Conservation (phyloP, 176 grass and related monocot genomes). For the Olyra latifolia region DNA sequence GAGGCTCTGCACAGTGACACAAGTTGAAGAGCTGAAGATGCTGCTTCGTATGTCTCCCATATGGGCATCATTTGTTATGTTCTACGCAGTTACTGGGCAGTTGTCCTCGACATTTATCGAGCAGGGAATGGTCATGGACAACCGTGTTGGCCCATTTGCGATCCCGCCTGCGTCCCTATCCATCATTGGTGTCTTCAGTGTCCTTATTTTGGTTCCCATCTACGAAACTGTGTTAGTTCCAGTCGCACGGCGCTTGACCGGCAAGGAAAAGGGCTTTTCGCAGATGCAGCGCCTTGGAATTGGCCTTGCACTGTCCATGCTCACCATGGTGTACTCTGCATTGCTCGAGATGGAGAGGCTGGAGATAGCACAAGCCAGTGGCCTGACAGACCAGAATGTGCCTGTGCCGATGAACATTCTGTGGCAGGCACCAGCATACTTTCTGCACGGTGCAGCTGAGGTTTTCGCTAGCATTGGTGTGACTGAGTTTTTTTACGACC, state of each 20-base stretch:
- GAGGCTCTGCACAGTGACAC: slow-evolving; percentile 49
- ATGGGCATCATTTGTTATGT: slow-evolving; percentile 39
- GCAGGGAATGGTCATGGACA: slow-evolving; percentile 49
- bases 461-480: slow-evolving; percentile 32
- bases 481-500: slow-evolving; percentile 44
- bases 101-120: slow-evolving; percentile 34
- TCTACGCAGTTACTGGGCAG: slow-evolving; percentile 8
- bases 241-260: background rate
- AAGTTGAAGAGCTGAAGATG: slow-evolving; percentile 52
- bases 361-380: background rate
- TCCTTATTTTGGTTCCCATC: slow-evolving; percentile 24
- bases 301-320: slow-evolving; percentile 16
- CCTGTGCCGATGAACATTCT: slow-evolving; percentile 43
- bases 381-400: background rate
- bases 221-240: slow-evolving; percentile 39
- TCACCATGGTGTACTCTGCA: slow-evolving; percentile 37
- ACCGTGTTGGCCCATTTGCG: slow-evolving; percentile 14
- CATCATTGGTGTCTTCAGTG: background rate
- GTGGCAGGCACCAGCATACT: slow-evolving; percentile 39
- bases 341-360: slow-evolving; percentile 36
- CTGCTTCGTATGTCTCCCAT: slow-evolving; percentile 23
- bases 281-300: slow-evolving; percentile 34
- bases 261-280: slow-evolving; percentile 34
- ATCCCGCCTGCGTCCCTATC: slow-evolving; percentile 49
- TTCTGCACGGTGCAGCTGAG: slow-evolving; percentile 16